Conservation (phyloP, 306 rosid genomes). For the Comarum palustre region DNA sequence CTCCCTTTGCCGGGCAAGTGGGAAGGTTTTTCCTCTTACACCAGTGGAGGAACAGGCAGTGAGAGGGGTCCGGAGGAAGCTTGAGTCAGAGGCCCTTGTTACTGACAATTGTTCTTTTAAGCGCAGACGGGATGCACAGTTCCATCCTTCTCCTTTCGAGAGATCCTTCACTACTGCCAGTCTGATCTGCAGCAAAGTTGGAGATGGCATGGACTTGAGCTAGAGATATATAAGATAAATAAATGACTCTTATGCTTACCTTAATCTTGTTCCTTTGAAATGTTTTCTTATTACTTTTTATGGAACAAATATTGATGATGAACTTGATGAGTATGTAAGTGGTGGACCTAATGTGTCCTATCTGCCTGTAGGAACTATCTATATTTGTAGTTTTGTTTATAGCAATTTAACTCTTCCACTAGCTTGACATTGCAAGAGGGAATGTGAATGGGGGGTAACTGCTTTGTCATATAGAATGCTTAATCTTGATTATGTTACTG, state of each 20-base stretch:
- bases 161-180: conserved; percentile 69
- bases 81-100: conserved; percentile 56
- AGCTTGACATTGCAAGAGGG: conserved; percentile 42
- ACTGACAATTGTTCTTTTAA: conserved; percentile 55
- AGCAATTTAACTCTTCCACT: conserved; percentile 57
- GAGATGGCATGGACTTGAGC: conserved; percentile 88
- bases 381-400: conserved; percentile 47
- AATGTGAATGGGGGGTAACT: conserved; percentile 22
- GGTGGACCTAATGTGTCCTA: conserved; percentile 55
- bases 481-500: conserved; percentile 25
- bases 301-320: conserved; percentile 46
- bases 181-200: conserved; percentile 85
- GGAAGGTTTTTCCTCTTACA: conserved; percentile 66
- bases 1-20: conserved; percentile 83
- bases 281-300: conserved; percentile 25
- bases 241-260: conserved; percentile 39
- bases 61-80: conserved; percentile 81
- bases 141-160: conserved; percentile 87
- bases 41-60: conserved; percentile 72
- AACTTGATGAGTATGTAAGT: conserved; percentile 46
- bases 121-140: conserved; percentile 75
- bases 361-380: conserved; percentile 62
- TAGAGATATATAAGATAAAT: conserved; percentile 46
- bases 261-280: conserved; percentile 37
- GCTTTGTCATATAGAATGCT: conserved; percentile 26